Base-by-base conservation (phyloP, 768 basidiomycete species). In the Rhodotorula paludigena region DNA sequence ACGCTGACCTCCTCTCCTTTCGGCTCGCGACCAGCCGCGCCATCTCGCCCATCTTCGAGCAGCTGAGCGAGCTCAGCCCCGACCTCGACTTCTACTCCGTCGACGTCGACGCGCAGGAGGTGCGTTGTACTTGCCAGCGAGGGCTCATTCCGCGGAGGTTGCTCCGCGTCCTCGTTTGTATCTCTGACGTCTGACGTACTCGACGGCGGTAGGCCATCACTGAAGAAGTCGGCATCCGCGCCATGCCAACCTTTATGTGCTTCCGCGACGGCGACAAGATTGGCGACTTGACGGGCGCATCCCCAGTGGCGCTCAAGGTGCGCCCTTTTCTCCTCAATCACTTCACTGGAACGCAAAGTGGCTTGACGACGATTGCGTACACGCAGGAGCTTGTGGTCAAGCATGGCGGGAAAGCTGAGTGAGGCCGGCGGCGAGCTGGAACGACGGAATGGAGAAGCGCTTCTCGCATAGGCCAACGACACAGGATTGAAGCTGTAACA, bases 51-150 rank as follows among this genome's bases (percentile, higher is more conserved):
- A 8, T 51, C 18, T 51, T 51, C 32, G 49, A 30, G 16, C 10
- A 51, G 49, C 32, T 33, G 23, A 3, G 10, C 15, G 30, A 30
- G 7, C 10, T 4, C 32, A 15, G 10, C 49, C 8, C 28, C 30
- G 16, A 33, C 49, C 32, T 51, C 30, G 49, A 51, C 49, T 51
- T 51, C 32, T 51, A 32, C 49, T 18, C 20, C 5, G 30, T 30
- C 49, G 49, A 51, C 49, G 32, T 51, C 32, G 49, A 51, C 49
- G 49, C 32, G 18, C 30, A 51, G 20, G 49, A 51, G 49, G 49
- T 41, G 41, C 41, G 41, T 41, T 41, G 41, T 41, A 20, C 41
- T 41, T 41, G 41, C 41, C 20, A n/a, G n/a, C n/a, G n/a, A n/a
- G n/a, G n/a, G n/a, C n/a, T n/a, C n/a, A n/a, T n/a, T n/a, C n/a